Conservation (phyloP, 2,329 filamentous ascomycete genomes). For the Hypoxylon sp. region DNA sequence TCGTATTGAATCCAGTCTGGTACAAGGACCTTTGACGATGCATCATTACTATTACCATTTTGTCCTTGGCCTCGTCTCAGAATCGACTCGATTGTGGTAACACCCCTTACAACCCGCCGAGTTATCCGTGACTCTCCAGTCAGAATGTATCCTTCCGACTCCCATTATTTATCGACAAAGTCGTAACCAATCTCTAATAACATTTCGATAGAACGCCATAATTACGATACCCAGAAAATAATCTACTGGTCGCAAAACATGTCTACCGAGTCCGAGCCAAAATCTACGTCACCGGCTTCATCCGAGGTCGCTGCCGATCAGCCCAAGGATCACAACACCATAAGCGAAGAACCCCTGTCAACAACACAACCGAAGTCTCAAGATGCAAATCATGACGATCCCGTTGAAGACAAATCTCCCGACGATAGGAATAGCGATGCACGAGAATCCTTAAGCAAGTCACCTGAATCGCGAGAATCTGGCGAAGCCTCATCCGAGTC, state of each 20-base stretch:
- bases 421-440: constrained; percentile 7
- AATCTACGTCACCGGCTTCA: constrained; percentile 32
- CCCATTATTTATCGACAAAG: constrained; percentile 30
- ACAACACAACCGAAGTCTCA: constrained; percentile 30
- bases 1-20: constrained; percentile 10
- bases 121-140: constrained; percentile 26
- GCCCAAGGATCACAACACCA: constrained; percentile 32
- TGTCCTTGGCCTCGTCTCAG: constrained; percentile 37
- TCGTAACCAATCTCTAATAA: constrained; percentile 32
- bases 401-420: constrained; percentile 13
- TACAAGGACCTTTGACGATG: constrained; percentile 29
- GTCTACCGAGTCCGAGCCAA: constrained; percentile 26
- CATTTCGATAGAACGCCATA: constrained; percentile 22
- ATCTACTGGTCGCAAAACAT: constrained; percentile 28
- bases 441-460: constrained; percentile 16
- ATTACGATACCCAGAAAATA: no score
- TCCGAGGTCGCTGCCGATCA: constrained; percentile 35
- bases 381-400: constrained; percentile 31
- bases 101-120: constrained; percentile 20
- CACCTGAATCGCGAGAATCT: constrained; percentile 32
- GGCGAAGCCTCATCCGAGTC: constrained; percentile 34
- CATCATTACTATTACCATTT: constrained; percentile 28
- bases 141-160: constrained; percentile 38
- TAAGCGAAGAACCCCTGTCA: constrained; percentile 26
- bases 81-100: constrained; percentile 32